A percentile compares a stretch with the other conserved stretches of the same genome.
Evolutionary conservation across 2,329 filamentous ascomycete species (phyloP).

Genomic region (Verticillium isaacii): DNA sequence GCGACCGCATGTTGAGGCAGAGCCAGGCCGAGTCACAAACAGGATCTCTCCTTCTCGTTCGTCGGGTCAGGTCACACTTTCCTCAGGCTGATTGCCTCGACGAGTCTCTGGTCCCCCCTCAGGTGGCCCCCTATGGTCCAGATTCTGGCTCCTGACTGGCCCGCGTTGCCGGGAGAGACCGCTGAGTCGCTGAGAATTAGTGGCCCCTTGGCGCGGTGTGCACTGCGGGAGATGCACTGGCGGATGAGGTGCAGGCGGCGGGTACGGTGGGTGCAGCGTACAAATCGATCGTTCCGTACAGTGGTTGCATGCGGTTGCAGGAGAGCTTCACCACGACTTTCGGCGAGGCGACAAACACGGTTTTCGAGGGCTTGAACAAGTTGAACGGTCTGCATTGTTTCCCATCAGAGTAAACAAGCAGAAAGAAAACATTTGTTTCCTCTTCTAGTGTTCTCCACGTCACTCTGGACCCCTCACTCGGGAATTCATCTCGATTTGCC

Average conservation of each 20-base stretch:
- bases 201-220: not conserved
- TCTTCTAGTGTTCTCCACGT: not conserved
- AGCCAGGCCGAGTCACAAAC: not conserved
- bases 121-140: not conserved
- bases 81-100: not conserved
- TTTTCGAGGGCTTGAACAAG: not conserved
- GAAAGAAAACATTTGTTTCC: not conserved
- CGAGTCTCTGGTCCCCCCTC: not conserved
- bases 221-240: not conserved
- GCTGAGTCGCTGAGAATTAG: not conserved
- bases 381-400: not conserved
- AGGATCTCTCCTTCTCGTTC: not conserved
- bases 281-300: not conserved
- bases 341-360: not conserved
- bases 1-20: slow-evolving; percentile 1
- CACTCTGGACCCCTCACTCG: not conserved
- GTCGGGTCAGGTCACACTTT: not conserved
- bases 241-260: not conserved
- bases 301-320: not conserved
- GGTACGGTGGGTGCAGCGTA: not conserved
- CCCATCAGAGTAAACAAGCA: not conserved
- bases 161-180: not conserved
- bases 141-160: not conserved
- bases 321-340: not conserved
- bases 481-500: not conserved